Base-by-base conservation (phyloP, 1,284 basidiomycete genomes). In the Xerocomus amazonicus region DNA sequence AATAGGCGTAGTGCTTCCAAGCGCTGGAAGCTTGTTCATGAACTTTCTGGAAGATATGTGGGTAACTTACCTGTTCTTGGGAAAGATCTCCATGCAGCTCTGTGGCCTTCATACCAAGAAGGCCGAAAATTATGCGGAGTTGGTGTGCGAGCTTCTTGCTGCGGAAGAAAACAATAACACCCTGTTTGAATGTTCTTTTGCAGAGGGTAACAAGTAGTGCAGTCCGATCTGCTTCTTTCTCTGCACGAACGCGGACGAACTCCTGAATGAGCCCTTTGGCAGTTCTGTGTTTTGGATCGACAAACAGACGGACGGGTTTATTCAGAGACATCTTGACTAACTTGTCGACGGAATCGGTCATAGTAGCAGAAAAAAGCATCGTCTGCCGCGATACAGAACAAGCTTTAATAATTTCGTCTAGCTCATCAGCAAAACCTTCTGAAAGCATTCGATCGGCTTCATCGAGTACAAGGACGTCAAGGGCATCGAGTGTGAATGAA, bases 391-490 rank as follows among this genome's bases (percentile, higher is more conserved):
- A 88, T 13, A 77, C 73, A 2, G 96, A 95, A 63, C 94, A 96
- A 34, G 89, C 81, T 57, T 84, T 87, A 68, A 98, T 85, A 59
- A 99, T 97, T 71, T 99, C 96, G 33, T 85, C 77, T 31, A 99
- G 76, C 68, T 98, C 96, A 67, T 95, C 95, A n/a, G 87, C 83
- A 72, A 98, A 99, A 32, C 96, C 96, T 63, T 97, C 96, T 33
- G 93, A 94, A 36, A 99, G 82, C 90, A 99, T 98, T 50, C 96
- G 81, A 69, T 99, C 96, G 3, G 96, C 96, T 73, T 99, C 96
- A 64, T 99, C 96, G 27, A 99, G 84, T 31, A 99, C 88, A 33
- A 98, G 77, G 48, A 98, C 85, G 66, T 98, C 96, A 32, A 98
- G 80, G 2, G 91, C 87, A 56, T 97, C 95, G 32, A 99, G 80